Evolutionary conservation across 345 rosid genomes (phyloP).

Genomic region (Microcos paniculata): DNA sequence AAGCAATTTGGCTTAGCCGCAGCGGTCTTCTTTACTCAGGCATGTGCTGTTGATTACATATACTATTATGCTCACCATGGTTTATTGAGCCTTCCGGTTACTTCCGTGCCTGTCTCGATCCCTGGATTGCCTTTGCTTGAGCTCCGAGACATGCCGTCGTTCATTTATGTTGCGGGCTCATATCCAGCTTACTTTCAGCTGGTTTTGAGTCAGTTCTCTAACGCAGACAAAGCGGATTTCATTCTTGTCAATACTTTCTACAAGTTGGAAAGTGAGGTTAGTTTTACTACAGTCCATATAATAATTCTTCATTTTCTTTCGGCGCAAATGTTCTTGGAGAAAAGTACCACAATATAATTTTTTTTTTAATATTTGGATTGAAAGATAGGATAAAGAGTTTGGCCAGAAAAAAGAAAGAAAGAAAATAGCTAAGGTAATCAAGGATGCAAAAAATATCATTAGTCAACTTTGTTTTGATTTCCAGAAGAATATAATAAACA

Average conservation of each 20-base stretch:
- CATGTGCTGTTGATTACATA: constrained; percentile 57
- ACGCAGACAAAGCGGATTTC: constrained; percentile 42
- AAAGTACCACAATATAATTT: no score
- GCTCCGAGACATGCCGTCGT: constrained; percentile 58
- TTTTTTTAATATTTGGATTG: no score
- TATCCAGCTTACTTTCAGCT: constrained; percentile 55
- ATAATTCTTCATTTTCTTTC: no score
- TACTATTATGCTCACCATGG: constrained; percentile 43
- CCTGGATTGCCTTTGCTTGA: constrained; percentile 43
- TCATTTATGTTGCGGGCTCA: constrained; percentile 36
- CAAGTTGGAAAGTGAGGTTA: constrained; percentile 50
- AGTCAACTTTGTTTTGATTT: no score
- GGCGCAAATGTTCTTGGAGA: no score
- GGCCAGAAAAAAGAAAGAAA: no score
- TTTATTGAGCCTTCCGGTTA: constrained; percentile 40
- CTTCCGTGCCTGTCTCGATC: constrained; percentile 27
- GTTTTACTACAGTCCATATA: not conserved
- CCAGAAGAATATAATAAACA: no score
- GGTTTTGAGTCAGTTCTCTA: constrained; percentile 52
- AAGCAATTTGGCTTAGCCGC: constrained; percentile 44
- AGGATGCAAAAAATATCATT: no score
- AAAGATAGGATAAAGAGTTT: no score
- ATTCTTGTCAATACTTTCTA: constrained; percentile 45
- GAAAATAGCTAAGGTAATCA: no score
- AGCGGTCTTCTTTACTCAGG: constrained; percentile 70